Conservation (phyloP, 139 green algal species). For the Yamagishiella unicocca region DNA sequence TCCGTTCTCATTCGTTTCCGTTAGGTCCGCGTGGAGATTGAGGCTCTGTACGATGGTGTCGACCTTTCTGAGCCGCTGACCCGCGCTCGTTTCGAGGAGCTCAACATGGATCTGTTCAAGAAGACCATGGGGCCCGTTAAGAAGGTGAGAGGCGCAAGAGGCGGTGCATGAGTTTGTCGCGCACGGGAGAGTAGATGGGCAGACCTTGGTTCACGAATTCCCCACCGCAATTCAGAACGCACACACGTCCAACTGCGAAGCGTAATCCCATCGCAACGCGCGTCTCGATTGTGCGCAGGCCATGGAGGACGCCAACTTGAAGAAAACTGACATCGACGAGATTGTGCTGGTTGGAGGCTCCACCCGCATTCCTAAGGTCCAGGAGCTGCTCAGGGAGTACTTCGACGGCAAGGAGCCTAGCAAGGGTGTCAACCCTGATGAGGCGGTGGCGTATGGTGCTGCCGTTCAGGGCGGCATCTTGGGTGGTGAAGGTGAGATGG, state of each 20-base stretch:
- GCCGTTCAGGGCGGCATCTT: conserved; percentile 83
- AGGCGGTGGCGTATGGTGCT: conserved; percentile 92
- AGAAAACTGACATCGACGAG: conserved; percentile 69
- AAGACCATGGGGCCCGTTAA: conserved; percentile 98
- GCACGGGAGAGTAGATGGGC: too few relatives aligned
- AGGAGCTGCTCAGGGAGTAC: conserved; percentile 87
- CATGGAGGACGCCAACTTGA: conserved; percentile 94
- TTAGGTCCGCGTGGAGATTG: conserved; percentile 96
- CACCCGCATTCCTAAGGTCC: conserved; percentile 95
- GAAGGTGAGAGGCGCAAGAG: conserved; percentile 65
- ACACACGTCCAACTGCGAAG: too few relatives aligned
- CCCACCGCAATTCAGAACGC: too few relatives aligned
- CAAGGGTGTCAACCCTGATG: conserved; percentile 95
- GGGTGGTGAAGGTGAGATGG: conserved; percentile 60
- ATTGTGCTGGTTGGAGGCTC: conserved; percentile 97
- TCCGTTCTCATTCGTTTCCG: too few relatives aligned
- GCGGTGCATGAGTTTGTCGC: too few relatives aligned
- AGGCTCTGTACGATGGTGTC: conserved; percentile 94
- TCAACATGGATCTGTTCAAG: conserved; percentile 99
- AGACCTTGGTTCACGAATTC: too few relatives aligned
- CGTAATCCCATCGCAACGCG: too few relatives aligned
- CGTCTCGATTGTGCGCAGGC: conserved; percentile 73
- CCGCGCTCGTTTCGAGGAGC: conserved; percentile 98
- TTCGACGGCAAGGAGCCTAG: conserved; percentile 94
- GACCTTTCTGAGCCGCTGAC: conserved; percentile 98